Evolutionary conservation across 352 stramenopile genomes (phyloP), one percentile per base, ranked within the genome.

Genomic region (Globisporangium sylvaticum): DNA sequence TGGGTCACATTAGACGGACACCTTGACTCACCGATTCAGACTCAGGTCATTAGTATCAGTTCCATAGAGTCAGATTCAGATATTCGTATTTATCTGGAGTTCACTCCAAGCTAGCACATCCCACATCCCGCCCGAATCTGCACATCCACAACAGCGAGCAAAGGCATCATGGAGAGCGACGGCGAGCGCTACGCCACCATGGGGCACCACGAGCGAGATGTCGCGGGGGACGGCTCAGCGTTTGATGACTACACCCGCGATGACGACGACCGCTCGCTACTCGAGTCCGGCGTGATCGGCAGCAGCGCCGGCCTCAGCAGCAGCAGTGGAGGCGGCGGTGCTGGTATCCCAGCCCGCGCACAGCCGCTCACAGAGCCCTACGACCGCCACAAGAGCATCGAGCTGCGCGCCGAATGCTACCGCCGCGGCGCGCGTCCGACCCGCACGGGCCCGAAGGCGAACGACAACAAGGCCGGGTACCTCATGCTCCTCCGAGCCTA

Each of bases 381-480:
- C 34, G 68, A 70, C 12, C 50, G 50, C 42, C 64, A 67, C 52
- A 73, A 50, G 24, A 70, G 64, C 58, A 57, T 67, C 25, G 68
- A 73, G n/a, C 53, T 73, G 58, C 68, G 68, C 53, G 39, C 64
- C 14, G 68, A 73, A 54, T 73, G 68, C 68, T 73, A 73, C 34
- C 68, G 64, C 18, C 68, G 68, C 31, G 64, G 68, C 24, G 39
- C 39, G 25, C 68, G 68, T 1, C 68, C 68, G 20, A 67, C 31
- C 0, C 63, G 64, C 22, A 32, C 50, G 3, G 68, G 68, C 4
- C 50, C 68, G 4, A 32, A 56, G 5, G 57, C 50, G 20, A 73
- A 73, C 22, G 68, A 73, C 46, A 73, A 73, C 37, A 73, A 73
- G 53, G 64, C 58, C 4, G 68, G 68, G 14, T 73, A 73, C 64